Evolutionary conservation across 2,329 filamentous ascomycete species (phyloP).

Genomic region (Xylaria sp.): DNA sequence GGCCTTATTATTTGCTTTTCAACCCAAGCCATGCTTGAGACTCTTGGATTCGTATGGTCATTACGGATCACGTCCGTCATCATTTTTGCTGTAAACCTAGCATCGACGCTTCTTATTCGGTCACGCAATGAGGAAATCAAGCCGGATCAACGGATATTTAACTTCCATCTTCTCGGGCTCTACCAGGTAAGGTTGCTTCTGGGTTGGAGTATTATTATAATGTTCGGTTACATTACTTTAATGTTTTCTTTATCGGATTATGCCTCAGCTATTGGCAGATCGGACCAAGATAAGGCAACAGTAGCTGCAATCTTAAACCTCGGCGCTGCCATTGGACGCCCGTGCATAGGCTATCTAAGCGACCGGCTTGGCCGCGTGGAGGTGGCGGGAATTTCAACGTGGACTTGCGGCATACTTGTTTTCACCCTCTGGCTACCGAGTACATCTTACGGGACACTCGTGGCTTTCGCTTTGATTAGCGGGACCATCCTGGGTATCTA

Average conservation of each 20-base stretch:
- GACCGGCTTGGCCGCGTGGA: slow-evolving; percentile 10
- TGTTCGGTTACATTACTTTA: slow-evolving; percentile 25
- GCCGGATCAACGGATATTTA: slow-evolving; percentile 2
- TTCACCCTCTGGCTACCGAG: slow-evolving; percentile 10
- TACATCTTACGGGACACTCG: not conserved
- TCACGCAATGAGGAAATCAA: slow-evolving; percentile 11
- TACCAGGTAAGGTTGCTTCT: slow-evolving; percentile 6
- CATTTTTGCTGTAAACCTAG: slow-evolving; percentile 2
- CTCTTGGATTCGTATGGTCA: slow-evolving; percentile 15
- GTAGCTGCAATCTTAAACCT: slow-evolving; percentile 16
- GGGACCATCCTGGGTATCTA: slow-evolving; percentile 15
- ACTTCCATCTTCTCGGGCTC: not conserved
- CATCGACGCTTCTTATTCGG: slow-evolving; percentile 13
- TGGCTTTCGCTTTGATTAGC: slow-evolving; percentile 7
- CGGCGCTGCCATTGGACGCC: slow-evolving; percentile 16
- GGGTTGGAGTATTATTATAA: slow-evolving; percentile 15
- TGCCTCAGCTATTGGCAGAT: slow-evolving; percentile 6
- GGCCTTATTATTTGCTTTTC: slow-evolving; percentile 8
- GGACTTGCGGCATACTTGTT: slow-evolving; percentile 9
- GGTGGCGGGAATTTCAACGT: slow-evolving; percentile 15
- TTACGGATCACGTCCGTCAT: slow-evolving; percentile 8
- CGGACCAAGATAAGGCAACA: slow-evolving; percentile 6
- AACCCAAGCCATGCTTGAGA: not conserved
- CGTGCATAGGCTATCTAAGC: slow-evolving; percentile 10
- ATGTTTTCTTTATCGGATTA: slow-evolving; percentile 22